Conservation (phyloP, 176 grass and related monocot species). For the Ananas comosus region DNA sequence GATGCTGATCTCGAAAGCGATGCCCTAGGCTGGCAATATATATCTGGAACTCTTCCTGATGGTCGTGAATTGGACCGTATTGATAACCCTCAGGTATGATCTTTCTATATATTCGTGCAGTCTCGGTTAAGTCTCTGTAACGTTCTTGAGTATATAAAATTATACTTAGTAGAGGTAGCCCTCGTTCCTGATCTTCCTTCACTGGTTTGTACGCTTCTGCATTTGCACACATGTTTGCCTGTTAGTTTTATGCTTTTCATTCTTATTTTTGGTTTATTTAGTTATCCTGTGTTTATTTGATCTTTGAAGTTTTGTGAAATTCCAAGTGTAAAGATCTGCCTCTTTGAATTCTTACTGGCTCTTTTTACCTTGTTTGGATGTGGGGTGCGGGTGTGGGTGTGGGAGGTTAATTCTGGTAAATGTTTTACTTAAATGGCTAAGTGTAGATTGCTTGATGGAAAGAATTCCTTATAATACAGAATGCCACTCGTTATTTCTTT, state of each 20-base stretch:
- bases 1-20: slow-evolving; percentile 99
- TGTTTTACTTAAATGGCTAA: not conserved
- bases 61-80: slow-evolving; percentile 78
- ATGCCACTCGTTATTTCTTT: not conserved
- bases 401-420: not conserved
- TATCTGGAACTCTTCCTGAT: slow-evolving; percentile 87
- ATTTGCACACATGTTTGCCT: not conserved
- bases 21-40: slow-evolving; percentile 96
- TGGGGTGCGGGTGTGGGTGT: not conserved
- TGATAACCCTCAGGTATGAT: slow-evolving; percentile 87
- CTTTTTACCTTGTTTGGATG: not conserved
- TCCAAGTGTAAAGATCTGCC: not conserved
- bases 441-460: not conserved
- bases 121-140: not conserved
- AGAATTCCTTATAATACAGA: not conserved
- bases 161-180: not conserved
- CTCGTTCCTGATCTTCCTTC: not conserved
- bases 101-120: slow-evolving; percentile 3
- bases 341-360: not conserved
- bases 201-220: not conserved
- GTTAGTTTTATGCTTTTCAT: not conserved
- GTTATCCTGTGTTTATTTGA: not conserved
- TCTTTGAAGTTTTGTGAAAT: not conserved
- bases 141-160: not conserved
- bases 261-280: no score